These are phyloP conservation scores for Coniochaeta ligniaria DNA, from an alignment of 2,329 filamentous ascomycete genomes.

Conservation along the genomic window DNA sequence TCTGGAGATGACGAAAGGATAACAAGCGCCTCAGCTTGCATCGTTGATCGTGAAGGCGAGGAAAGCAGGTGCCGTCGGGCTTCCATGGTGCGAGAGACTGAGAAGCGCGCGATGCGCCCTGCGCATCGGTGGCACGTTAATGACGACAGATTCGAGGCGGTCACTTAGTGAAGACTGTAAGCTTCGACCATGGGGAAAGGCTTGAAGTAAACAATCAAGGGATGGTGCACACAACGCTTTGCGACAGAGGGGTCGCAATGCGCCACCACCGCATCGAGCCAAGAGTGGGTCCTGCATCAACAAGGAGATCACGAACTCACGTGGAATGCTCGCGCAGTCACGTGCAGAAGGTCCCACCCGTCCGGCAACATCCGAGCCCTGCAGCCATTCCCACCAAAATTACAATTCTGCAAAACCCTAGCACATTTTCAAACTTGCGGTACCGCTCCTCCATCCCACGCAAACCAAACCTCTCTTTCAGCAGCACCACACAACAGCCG, in stretches of 20 bases:
- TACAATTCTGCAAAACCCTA: conserved; percentile 18
- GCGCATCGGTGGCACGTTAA: conserved; percentile 8
- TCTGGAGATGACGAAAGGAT: conserved; percentile 43
- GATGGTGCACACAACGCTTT: neutral
- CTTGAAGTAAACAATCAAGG: neutral
- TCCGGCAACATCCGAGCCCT: neutral
- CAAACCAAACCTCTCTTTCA: conserved; percentile 19
- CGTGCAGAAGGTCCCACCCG: neutral
- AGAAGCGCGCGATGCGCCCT: conserved; percentile 24
- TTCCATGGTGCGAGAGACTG: conserved; percentile 23
- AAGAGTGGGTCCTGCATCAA: neutral
- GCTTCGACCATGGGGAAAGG: neutral
- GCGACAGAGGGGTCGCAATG: neutral
- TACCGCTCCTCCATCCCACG: conserved; percentile 11
- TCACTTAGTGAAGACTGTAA: neutral
- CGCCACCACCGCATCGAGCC: neutral
- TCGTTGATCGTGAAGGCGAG: conserved; percentile 15
- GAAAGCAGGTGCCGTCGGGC: conserved; percentile 20
- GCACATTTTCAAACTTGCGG: conserved; percentile 1
- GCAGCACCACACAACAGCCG: conserved; percentile 30
- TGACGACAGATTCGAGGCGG: conserved; percentile 6
- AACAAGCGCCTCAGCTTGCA: neutral
- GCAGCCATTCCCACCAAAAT: neutral
- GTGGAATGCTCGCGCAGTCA: neutral
- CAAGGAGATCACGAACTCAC: neutral